Evolutionary conservation across 176 grass and related monocot species (phyloP).

Genomic region (Areca catechu): DNA sequence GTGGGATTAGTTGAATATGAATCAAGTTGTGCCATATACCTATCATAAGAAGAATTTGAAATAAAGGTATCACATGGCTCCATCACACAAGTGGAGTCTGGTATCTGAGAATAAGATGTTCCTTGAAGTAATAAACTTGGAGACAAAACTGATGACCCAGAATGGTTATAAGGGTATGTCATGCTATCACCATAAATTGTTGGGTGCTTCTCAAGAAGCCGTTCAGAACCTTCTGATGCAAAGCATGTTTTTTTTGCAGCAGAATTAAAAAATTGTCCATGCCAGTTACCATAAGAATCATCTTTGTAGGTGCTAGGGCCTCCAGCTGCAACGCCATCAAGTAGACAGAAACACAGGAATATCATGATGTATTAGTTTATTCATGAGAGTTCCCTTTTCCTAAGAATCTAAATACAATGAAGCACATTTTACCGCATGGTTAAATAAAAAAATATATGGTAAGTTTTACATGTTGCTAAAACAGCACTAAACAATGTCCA

Average conservation of each 20-base stretch:
- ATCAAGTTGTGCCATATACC: slow-evolving; percentile 22
- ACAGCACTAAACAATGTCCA: too few species aligned
- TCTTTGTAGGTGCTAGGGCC: background rate
- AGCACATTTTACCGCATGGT: too few species aligned
- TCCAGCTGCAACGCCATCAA: slow-evolving; percentile 1
- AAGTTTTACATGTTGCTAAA: too few species aligned
- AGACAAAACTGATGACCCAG: background rate
- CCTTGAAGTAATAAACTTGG: slow-evolving; percentile 2
- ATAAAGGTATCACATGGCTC: background rate
- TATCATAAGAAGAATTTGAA: slow-evolving; percentile 12
- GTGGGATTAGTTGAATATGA: slow-evolving; percentile 3
- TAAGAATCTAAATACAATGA: too few species aligned
- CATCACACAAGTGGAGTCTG: background rate
- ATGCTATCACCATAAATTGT: background rate
- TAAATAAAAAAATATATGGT: too few species aligned
- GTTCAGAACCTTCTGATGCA: slow-evolving; percentile 3
- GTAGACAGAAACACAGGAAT: background rate
- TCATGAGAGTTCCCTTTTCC: background rate
- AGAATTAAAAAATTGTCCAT: background rate
- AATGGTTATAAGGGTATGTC: background rate
- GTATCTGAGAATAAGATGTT: background rate
- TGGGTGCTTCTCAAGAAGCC: background rate
- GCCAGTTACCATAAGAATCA: slow-evolving; percentile 2
- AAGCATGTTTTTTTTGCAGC: background rate
- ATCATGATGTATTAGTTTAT: background rate